These are phyloP conservation scores for Juglanconis sp. DNA, from an alignment of 2,329 filamentous ascomycete genomes.

Conservation along the genomic window DNA sequence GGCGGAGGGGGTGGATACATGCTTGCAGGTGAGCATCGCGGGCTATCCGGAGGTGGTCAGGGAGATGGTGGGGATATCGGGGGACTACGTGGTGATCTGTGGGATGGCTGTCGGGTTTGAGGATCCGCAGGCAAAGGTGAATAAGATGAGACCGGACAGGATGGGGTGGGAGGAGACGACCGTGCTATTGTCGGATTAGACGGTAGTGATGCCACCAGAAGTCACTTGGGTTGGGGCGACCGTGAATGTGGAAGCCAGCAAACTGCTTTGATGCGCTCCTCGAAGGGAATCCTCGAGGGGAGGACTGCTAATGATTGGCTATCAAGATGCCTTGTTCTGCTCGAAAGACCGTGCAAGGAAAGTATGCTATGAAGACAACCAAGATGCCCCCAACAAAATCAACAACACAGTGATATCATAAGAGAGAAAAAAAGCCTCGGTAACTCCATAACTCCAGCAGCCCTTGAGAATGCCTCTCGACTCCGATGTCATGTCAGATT, in stretches of 20 bases:
- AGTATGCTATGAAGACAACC: background rate
- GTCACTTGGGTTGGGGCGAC: too few species aligned
- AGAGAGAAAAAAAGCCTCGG: background rate
- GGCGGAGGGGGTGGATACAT: slow-evolving; percentile 16
- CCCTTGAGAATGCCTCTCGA: background rate
- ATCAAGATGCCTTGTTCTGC: background rate
- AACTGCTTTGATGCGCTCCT: background rate
- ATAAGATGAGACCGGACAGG: background rate
- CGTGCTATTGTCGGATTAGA: background rate
- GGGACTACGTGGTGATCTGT: slow-evolving; percentile 17
- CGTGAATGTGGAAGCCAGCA: too few species aligned
- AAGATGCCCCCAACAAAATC: background rate
- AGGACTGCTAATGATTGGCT: background rate
- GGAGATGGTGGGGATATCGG: slow-evolving; percentile 14
- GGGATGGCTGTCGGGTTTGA: slow-evolving; percentile 20
- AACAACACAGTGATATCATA: slow-evolving; percentile 8
- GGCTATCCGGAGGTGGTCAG: slow-evolving; percentile 18
- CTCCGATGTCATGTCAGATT: background rate
- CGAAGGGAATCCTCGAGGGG: background rate
- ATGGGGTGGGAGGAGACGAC: background rate
- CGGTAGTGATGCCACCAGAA: too few species aligned
- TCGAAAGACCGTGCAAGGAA: background rate
- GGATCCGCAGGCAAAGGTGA: slow-evolving; percentile 14
- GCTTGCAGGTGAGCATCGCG: slow-evolving; percentile 19
- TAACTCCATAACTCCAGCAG: slow-evolving; percentile 14